Evolutionary conservation across 148 eudicot genomes (phyloP).

Genomic region (Diospyros lotus): DNA sequence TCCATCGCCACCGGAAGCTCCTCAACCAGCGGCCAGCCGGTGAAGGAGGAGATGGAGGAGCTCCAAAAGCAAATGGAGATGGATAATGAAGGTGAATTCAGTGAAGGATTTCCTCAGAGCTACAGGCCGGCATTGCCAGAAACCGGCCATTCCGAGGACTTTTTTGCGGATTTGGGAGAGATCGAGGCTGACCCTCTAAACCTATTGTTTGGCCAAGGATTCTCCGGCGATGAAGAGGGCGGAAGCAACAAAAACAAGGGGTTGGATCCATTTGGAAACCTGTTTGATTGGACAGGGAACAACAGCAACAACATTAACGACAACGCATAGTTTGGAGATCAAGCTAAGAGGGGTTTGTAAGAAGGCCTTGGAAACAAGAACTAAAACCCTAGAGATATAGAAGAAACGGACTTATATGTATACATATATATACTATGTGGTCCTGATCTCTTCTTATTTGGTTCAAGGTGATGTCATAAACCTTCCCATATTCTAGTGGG

Average conservation of each 20-base stretch:
- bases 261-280: slow-evolving; percentile 36
- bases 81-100: slow-evolving; percentile 8
- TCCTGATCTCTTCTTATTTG: neutral
- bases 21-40: neutral
- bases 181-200: slow-evolving; percentile 52
- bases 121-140: slow-evolving; percentile 41
- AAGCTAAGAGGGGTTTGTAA: slow-evolving; percentile 19
- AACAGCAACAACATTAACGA: slow-evolving; percentile 7
- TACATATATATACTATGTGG: neutral
- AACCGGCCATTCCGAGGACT: slow-evolving; percentile 25
- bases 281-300: slow-evolving; percentile 52
- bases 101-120: slow-evolving; percentile 26
- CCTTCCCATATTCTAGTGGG: slow-evolving; percentile 11
- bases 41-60: slow-evolving; percentile 27
- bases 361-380: slow-evolving; percentile 1
- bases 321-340: slow-evolving; percentile 17
- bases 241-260: slow-evolving; percentile 26
- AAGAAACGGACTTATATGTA: neutral
- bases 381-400: neutral
- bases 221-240: slow-evolving; percentile 22
- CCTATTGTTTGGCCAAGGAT: slow-evolving; percentile 42
- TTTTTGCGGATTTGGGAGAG: slow-evolving; percentile 57
- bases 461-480: slow-evolving; percentile 14
- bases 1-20: neutral
- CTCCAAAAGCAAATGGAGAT: slow-evolving; percentile 9